Evolutionary conservation across 441 rosid species (phyloP).

Genomic region (Dalechampia spathulata): DNA sequence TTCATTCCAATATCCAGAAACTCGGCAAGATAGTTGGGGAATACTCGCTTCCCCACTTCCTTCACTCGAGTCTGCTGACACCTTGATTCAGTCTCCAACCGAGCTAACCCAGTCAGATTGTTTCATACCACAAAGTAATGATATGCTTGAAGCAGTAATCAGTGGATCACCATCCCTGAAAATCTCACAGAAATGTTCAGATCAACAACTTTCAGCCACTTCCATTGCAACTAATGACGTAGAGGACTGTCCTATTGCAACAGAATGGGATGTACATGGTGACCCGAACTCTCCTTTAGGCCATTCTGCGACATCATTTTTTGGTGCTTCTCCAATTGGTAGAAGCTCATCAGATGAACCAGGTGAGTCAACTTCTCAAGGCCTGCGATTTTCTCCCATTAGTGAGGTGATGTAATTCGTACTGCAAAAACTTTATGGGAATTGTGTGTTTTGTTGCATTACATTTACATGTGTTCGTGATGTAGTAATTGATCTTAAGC

Average conservation of each 20-base stretch:
- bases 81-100: slow-evolving; percentile 79
- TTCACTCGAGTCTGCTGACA: slow-evolving; percentile 65
- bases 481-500: slow-evolving; percentile 15
- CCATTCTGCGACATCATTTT: slow-evolving; percentile 52
- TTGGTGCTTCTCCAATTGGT: slow-evolving; percentile 44
- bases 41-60: slow-evolving; percentile 43
- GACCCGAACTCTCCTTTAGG: slow-evolving; percentile 56
- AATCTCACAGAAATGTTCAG: slow-evolving; percentile 48
- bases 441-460: too few species aligned
- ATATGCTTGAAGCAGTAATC: slow-evolving; percentile 84
- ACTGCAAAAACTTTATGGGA: background rate
- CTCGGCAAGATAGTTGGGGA: slow-evolving; percentile 67
- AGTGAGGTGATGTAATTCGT: background rate
- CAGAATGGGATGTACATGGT: slow-evolving; percentile 52
- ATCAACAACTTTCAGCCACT: slow-evolving; percentile 55
- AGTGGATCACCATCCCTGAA: slow-evolving; percentile 59
- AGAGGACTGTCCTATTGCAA: slow-evolving; percentile 42
- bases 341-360: slow-evolving; percentile 61
- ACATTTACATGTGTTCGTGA: background rate
- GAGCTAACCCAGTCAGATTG: slow-evolving; percentile 36
- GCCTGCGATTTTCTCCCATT: background rate
- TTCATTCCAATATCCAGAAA: slow-evolving; percentile 98
- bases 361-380: too few species aligned
- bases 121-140: slow-evolving; percentile 63
- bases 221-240: slow-evolving; percentile 45